Base-by-base conservation (phyloP, 2,329 filamentous ascomycete species). In the Penicillium sumatraense region DNA sequence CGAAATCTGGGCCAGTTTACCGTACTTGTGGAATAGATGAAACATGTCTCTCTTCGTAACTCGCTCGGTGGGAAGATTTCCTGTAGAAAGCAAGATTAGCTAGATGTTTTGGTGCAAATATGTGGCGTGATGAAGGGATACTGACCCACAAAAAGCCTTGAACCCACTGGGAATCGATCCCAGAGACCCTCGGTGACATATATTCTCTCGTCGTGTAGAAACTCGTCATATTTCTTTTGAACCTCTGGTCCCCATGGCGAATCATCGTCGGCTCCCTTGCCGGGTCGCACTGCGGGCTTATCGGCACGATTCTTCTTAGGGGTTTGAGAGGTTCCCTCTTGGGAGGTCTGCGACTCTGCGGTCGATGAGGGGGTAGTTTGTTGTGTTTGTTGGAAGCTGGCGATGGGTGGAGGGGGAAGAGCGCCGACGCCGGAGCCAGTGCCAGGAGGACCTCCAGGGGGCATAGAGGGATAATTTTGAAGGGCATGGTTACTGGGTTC, bases 31-130 rank as follows among this genome's bases (percentile, higher is more conserved):
- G 70, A 99, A 98, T 16, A 93, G 83, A 69, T 96, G 89, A 75
- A 96, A 98, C 8, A 98, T 86, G 74, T 98, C 93, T 62, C 89
- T 86, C 75, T 98, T 98, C 6, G 91, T 95, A 13, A 96, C 93
- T 69, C 93, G 88, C 72, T 98, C 93, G 50, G 90, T 93, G 1
- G 92, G 93, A 10, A 99, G 82, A 70, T 98, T 99, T 51, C 93
- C 92, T 91, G 69, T 9, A 16, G 51, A 71, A 51, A 29, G 31
- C 13, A 42, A 48, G 13, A 44, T 61, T 33, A 63, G 51, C 41
- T 20, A 13, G 26, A 42, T 33, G 33, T 10, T 23, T 26, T n/a
- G 5, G 31, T 33, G 31, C 16, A 23, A 49, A n/a, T n/a, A n/a
- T 27, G 35, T 27, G 42, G 18, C 8, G n/a, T 13, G 29, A 11